Conservation (phyloP, 208 protist genomes). For the Blechomonas ayalai region DNA sequence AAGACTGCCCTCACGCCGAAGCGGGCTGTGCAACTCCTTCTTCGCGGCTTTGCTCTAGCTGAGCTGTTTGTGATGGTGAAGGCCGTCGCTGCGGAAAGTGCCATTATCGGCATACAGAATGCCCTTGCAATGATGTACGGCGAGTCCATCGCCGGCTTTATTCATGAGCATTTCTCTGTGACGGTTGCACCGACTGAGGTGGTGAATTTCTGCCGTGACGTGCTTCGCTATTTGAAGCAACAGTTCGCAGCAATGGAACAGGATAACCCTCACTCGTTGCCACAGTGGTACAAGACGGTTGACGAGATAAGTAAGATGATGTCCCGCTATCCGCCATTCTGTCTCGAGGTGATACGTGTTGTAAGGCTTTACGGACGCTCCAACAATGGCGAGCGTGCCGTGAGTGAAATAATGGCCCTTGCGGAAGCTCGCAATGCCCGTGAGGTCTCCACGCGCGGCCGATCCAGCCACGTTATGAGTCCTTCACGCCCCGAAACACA, state of each 20-base stretch:
- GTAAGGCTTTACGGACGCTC: slow-evolving; percentile 42
- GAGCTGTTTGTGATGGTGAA: slow-evolving; percentile 68
- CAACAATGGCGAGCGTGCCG: slow-evolving; percentile 17
- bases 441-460: neutral
- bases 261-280: neutral
- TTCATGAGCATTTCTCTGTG: slow-evolving; percentile 45
- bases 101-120: slow-evolving; percentile 38
- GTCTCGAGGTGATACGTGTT: slow-evolving; percentile 24
- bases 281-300: slow-evolving; percentile 2
- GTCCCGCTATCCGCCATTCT: slow-evolving; percentile 15
- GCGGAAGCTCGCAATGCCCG: slow-evolving; percentile 14
- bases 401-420: slow-evolving; percentile 33
- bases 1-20: slow-evolving; percentile 14
- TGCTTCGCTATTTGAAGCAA: slow-evolving; percentile 4
- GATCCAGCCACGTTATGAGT: neutral
- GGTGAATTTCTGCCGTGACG: slow-evolving; percentile 28
- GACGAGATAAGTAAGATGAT: slow-evolving; percentile 18
- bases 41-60: slow-evolving; percentile 56
- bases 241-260: neutral
- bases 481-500: neutral
- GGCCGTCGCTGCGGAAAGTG: slow-evolving; percentile 50
- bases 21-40: slow-evolving; percentile 30
- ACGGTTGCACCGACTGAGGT: slow-evolving; percentile 40
- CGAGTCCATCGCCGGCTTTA: slow-evolving; percentile 52
- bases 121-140: slow-evolving; percentile 54